Base-by-base conservation (phyloP, 148 eudicot species). In the Silene latifolia region DNA sequence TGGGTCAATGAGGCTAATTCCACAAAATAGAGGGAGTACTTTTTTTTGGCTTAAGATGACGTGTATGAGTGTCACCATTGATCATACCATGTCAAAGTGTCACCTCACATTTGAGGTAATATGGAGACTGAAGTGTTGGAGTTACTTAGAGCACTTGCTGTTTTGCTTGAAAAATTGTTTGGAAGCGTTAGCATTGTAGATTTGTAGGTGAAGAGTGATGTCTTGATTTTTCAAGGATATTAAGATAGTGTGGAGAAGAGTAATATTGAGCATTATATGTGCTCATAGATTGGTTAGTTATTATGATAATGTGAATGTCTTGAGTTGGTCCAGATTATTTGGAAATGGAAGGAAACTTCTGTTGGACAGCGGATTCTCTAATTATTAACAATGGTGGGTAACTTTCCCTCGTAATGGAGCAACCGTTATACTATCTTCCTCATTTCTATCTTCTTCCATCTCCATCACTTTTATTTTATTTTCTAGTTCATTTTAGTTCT, bases 171-270 rank as follows among this genome's bases (percentile, higher is more conserved):
- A 48, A 48, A 48, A 48, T 61, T 61, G 27, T 61, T 61, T 61
- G 64, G 15, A 21, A 7, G 64, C 23, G 2, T 61, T 21, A 23
- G 53, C 54, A 48, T 48, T 13, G 17, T 20, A 61, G 64, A 23
- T 19, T 61, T 20, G 64, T 61, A 61, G 64, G 64, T 61, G 10
- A 61, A 61, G 13, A 61, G 64, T 61, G 64, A 61, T 61, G 64
- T 61, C 64, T 61, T 61, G 64, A 61, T 61, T 19, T 18, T 58
- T 58, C 23, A 61, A 61, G 64, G 64, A 23, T 2, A 14, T 29
- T 21, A 8, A 35, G 44, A 39, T 39, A 61, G 32, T 23, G 29
- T 11, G 65, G 65, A 61, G 65, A 27, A 61, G 14, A 23, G 5
- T 61, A 8, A 61, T 61, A 25, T 8, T 61, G 29, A 61, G 65